phyloP scores from a whole-genome alignment of 1,284 basidiomycete genomes.

The Malassezia psittaci region DNA sequence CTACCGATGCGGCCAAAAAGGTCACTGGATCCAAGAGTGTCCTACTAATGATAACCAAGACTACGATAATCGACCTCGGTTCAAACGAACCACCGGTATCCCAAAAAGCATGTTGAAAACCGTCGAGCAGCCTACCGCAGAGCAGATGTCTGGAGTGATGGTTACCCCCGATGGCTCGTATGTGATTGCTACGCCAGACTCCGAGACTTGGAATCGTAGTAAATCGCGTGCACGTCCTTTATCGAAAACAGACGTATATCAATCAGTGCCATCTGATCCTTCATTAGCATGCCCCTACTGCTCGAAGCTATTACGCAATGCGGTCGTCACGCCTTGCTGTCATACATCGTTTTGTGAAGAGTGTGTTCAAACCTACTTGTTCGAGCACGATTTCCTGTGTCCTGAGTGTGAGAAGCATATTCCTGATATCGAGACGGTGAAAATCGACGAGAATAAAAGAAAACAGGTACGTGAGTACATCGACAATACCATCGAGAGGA shows the following conservation, averaged over 20 bases:
- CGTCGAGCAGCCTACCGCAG: conserved; percentile 58
- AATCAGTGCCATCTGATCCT: conserved; percentile 37
- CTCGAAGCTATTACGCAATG: conserved; percentile 36
- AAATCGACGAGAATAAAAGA: conserved; percentile 35
- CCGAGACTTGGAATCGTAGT: conserved; percentile 36
- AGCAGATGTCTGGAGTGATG: conserved; percentile 39
- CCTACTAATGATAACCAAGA: conserved; percentile 93
- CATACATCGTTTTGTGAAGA: conserved; percentile 43
- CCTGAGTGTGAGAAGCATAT: conserved; percentile 46
- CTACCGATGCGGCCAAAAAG: conserved; percentile 90
- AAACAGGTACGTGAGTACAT: conserved; percentile 39
- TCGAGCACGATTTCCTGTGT: conserved; percentile 45
- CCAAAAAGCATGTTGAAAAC: conserved; percentile 94
- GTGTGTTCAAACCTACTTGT: conserved; percentile 43
- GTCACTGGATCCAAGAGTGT: conserved; percentile 98
- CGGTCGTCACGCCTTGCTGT: conserved; percentile 43
- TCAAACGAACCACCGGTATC: conserved; percentile 95
- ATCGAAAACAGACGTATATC: conserved; percentile 40
- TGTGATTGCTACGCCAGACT: conserved; percentile 42
- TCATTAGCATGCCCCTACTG: conserved; percentile 42
- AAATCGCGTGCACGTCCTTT: conserved; percentile 34
- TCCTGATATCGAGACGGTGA: conserved; percentile 34
- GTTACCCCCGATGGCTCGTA: conserved; percentile 45
- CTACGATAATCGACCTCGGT: conserved; percentile 83
- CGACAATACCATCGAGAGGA: conserved; percentile 36